Conservation (phyloP, 1,284 basidiomycete genomes). For the Cutaneotrichosporon sp. region DNA sequence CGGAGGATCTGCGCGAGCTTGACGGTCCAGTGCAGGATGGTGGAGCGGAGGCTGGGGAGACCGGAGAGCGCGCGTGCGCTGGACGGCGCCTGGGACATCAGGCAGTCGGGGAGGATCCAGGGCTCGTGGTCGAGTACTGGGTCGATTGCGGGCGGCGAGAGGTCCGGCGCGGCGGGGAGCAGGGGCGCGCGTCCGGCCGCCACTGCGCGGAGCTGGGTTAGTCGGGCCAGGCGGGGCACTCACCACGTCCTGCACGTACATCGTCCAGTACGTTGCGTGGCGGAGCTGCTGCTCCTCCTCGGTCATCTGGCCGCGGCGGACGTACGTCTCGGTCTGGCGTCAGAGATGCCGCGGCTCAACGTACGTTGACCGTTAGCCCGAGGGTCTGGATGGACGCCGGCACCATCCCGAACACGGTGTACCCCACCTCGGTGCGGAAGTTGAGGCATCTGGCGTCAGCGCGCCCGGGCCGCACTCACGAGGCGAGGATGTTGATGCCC, state of each 20-base stretch:
- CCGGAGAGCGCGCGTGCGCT: slow-evolving; percentile 13
- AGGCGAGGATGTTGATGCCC: slow-evolving; percentile 23
- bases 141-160: slow-evolving; percentile 20
- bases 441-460: slow-evolving; percentile 5
- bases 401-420: slow-evolving; percentile 28
- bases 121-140: slow-evolving; percentile 15
- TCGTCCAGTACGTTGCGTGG: slow-evolving; percentile 28
- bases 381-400: slow-evolving; percentile 25
- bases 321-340: slow-evolving; percentile 15
- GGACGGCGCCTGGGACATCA: background rate
- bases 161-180: slow-evolving; percentile 7
- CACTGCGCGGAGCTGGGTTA: slow-evolving; percentile 19
- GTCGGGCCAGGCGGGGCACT: background rate
- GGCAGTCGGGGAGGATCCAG: slow-evolving; percentile 12
- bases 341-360: background rate
- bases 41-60: slow-evolving; percentile 22
- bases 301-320: slow-evolving; percentile 24
- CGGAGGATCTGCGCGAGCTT: slow-evolving; percentile 21
- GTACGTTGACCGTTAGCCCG: background rate
- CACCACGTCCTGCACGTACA: slow-evolving; percentile 24
- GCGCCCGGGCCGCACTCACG: slow-evolving; percentile 2
- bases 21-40: slow-evolving; percentile 30
- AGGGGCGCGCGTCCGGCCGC: slow-evolving; percentile 29
- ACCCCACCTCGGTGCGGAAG: slow-evolving; percentile 16
- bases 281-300: slow-evolving; percentile 25